Evolutionary conservation across 1,284 basidiomycete species (phyloP).

Genomic region (Leccinum fallax): DNA sequence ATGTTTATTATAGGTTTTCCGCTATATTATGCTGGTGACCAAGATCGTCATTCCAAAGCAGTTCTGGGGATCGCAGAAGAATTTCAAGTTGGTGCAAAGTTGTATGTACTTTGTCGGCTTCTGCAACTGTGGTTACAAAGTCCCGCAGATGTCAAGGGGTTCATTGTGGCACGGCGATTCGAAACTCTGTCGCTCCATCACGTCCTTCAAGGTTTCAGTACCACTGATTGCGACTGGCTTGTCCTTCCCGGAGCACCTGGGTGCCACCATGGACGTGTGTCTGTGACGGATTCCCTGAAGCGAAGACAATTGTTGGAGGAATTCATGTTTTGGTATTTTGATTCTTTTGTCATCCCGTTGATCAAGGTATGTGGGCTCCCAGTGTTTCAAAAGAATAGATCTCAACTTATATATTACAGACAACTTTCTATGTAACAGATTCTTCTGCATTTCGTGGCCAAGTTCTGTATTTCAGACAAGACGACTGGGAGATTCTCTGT

Average conservation of each 20-base stretch:
- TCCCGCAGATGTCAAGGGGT: slow-evolving; percentile 63
- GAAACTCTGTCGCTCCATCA: slow-evolving; percentile 85
- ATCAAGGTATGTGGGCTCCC: slow-evolving; percentile 58
- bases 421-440: slow-evolving; percentile 94
- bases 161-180: slow-evolving; percentile 76
- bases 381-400: neutral
- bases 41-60: slow-evolving; percentile 72
- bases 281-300: slow-evolving; percentile 71
- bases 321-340: slow-evolving; percentile 92
- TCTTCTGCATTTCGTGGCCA: slow-evolving; percentile 87
- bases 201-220: slow-evolving; percentile 77
- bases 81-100: slow-evolving; percentile 61
- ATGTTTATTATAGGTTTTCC: slow-evolving; percentile 58
- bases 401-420: slow-evolving; percentile 47
- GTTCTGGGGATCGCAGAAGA: slow-evolving; percentile 79
- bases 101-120: slow-evolving; percentile 49
- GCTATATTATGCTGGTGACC: slow-evolving; percentile 67
- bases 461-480: slow-evolving; percentile 91
- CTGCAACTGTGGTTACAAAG: neutral
- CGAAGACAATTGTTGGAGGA: slow-evolving; percentile 80
- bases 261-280: slow-evolving; percentile 48
- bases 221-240: slow-evolving; percentile 85
- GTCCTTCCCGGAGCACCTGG: slow-evolving; percentile 44
- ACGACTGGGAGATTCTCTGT: slow-evolving; percentile 89
- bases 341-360: slow-evolving; percentile 80